Conservation (phyloP, 257 asterid genomes). For the Solanum bulbocastanum region DNA sequence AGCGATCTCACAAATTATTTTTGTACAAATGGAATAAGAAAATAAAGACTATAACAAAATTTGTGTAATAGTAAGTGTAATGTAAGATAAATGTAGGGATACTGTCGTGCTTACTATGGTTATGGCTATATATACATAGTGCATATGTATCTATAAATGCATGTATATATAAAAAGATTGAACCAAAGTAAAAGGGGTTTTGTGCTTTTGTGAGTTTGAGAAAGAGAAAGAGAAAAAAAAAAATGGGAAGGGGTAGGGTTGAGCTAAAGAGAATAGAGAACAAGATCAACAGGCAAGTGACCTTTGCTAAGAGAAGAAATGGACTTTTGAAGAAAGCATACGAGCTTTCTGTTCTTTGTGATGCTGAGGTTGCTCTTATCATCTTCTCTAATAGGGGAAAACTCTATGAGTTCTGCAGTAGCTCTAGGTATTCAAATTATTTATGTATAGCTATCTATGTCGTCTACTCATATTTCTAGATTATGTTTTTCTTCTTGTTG, state of each 20-base stretch:
- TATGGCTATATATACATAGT: slow-evolving; percentile 19
- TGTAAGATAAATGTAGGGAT: background rate
- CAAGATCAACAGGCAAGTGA: slow-evolving; percentile 6
- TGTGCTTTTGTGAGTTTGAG: background rate
- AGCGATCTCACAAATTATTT: no score
- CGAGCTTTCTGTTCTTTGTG: slow-evolving; percentile 14
- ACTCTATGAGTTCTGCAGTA: slow-evolving; percentile 9
- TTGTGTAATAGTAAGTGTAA: background rate
- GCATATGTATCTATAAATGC: slow-evolving; percentile 5
- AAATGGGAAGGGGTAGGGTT: slow-evolving; percentile 13
- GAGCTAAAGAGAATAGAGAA: slow-evolving; percentile 16
- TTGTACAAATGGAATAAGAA: no score
- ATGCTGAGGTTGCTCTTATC: slow-evolving; percentile 11
- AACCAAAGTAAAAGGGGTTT: background rate
- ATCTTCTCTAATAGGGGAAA: slow-evolving; percentile 13
- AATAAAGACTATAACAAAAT: background rate
- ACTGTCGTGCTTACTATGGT: background rate
- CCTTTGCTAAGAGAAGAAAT: slow-evolving; percentile 12
- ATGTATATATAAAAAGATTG: slow-evolving; percentile 12
- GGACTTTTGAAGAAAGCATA: slow-evolving; percentile 11
- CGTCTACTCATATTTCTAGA: background rate
- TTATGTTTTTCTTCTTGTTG: background rate
- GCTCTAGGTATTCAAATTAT: slow-evolving; percentile 1
- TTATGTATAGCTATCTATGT: background rate
- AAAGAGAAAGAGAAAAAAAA: background rate